These are phyloP conservation scores for Penicillium lagena DNA, from an alignment of 495 filamentous ascomycete genomes.

Conservation along the genomic window DNA sequence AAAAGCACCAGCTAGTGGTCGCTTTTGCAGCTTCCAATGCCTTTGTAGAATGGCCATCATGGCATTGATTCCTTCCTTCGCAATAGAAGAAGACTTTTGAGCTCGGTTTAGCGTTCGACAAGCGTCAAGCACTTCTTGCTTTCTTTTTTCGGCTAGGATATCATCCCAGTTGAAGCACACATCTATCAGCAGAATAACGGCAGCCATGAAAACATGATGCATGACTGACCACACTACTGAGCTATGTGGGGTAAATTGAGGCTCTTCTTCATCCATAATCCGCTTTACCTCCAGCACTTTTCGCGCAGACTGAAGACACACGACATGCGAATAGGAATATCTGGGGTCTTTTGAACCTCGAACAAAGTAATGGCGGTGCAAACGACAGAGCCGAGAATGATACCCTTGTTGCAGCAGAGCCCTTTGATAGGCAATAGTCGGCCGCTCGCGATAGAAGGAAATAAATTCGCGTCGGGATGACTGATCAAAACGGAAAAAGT, in stretches of 20 bases:
- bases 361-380: slow-evolving; percentile 38
- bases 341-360: slow-evolving; percentile 31
- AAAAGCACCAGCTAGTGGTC: background rate
- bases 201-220: slow-evolving; percentile 42
- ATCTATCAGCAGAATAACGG: slow-evolving; percentile 39
- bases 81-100: slow-evolving; percentile 21
- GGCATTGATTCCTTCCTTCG: slow-evolving; percentile 25
- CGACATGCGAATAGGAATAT: slow-evolving; percentile 39
- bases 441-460: slow-evolving; percentile 26
- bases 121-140: slow-evolving; percentile 35
- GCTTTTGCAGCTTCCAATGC: slow-evolving; percentile 22
- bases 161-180: slow-evolving; percentile 41
- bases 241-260: slow-evolving; percentile 16
- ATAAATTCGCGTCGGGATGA: slow-evolving; percentile 23
- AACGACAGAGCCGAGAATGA: slow-evolving; percentile 34
- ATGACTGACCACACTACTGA: slow-evolving; percentile 32
- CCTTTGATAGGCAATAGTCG: slow-evolving; percentile 33
- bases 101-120: slow-evolving; percentile 38
- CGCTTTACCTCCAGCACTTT: slow-evolving; percentile 33
- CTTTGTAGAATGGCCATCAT: slow-evolving; percentile 31
- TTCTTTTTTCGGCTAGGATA: slow-evolving; percentile 30
- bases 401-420: slow-evolving; percentile 34
- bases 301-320: slow-evolving; percentile 38
- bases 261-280: slow-evolving; percentile 33
- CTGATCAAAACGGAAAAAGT: slow-evolving; percentile 32